Base-by-base conservation (phyloP, 805 yeast genomes). In the Kockiozyma suomiensis region DNA sequence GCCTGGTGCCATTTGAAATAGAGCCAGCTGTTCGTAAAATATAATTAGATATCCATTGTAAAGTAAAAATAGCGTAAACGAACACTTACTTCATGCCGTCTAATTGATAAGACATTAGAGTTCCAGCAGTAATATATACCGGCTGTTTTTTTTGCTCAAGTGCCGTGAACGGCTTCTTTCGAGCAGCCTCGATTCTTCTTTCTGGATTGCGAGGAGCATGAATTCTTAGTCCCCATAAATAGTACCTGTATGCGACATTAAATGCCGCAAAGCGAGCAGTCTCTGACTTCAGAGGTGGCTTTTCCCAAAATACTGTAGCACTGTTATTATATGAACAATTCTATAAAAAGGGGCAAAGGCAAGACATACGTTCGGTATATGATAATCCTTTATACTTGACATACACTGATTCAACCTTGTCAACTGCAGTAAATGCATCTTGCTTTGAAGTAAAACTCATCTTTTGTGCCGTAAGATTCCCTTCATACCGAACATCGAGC, bases 31-130 rank as follows among this genome's bases (percentile, higher is more conserved):
- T 2, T 13, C 10, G n/a, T n/a, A n/a, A n/a, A n/a, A 7, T 10
- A 21, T 8, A 33, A 35, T 48, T 37, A 48, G 38, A n/a, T n/a
- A n/a, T n/a, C n/a, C n/a, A n/a, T n/a, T n/a, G n/a, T n/a, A n/a
- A n/a, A n/a, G n/a, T n/a, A n/a, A n/a, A n/a, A n/a, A n/a, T n/a
- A n/a, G n/a, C n/a, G n/a, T n/a, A n/a, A n/a, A n/a, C n/a, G n/a
- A n/a, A n/a, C n/a, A 38, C 58, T 17, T 47, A 54, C 54, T 64
- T 64, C 50, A 62, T 15, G 13, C 68, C 68, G 13, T 65, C 62
- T 43, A 65, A 15, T 32, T 65, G 68, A 41, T 65, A 58, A 4
- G 59, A 51, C 66, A 64, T 52, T 30, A 64, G 59, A 6, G 17
- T 41, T 1, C 67, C 67, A 6, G 58, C 62, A 2, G 3, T 10